Evolutionary conservation across 768 basidiomycete genomes (phyloP).

Genomic region (Amanita inopinata): DNA sequence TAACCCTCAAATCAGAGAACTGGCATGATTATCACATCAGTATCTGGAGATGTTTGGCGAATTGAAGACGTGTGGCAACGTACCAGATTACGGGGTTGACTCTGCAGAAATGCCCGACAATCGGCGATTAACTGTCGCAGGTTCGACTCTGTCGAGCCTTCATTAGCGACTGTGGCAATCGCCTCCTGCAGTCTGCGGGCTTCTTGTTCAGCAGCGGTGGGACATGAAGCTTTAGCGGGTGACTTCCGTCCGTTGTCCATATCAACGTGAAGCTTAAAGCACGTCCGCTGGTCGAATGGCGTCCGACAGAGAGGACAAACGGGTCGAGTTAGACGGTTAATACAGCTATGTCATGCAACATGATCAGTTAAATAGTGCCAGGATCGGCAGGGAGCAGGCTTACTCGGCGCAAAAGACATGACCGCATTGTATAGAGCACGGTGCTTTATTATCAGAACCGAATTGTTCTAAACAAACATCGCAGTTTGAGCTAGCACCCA

Average conservation of each 20-base stretch:
- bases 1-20: conserved; percentile 43
- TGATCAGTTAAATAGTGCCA: no score
- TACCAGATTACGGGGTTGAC: conserved; percentile 38
- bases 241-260: conserved; percentile 27
- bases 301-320: conserved; percentile 59
- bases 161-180: conserved; percentile 43
- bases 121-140: conserved; percentile 44
- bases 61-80: conserved; percentile 10
- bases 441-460: conserved; percentile 39
- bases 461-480: conserved; percentile 70
- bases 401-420: conserved; percentile 56
- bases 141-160: conserved; percentile 42
- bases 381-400: no score
- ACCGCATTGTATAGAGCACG: conserved; percentile 61
- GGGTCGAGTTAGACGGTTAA: conserved; percentile 36
- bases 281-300: conserved; percentile 33
- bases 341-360: no score
- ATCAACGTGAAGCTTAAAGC: conserved; percentile 55
- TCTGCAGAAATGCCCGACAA: conserved; percentile 35
- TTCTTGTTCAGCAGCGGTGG: conserved; percentile 28
- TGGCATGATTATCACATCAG: conserved; percentile 16
- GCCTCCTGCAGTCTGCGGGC: conserved; percentile 44
- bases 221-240: conserved; percentile 10
- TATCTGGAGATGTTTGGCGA: neutral
- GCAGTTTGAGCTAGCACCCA: conserved; percentile 57